Evolutionary conservation across 331 rosid species (phyloP).

Genomic region (Dryas integrifolia): DNA sequence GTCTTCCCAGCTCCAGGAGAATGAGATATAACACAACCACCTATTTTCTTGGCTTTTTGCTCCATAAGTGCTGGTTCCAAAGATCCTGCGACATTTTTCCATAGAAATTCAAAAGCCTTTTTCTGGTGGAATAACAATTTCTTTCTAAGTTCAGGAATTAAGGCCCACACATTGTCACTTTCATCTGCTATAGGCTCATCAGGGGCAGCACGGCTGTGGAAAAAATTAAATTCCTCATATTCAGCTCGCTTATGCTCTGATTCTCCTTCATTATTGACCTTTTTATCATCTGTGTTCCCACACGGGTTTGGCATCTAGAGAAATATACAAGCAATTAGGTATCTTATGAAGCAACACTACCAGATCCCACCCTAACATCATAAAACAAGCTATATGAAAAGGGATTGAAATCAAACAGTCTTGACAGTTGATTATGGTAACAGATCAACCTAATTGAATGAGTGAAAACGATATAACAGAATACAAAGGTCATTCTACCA

Average conservation of each 20-base stretch:
- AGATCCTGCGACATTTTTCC: slow-evolving; percentile 82
- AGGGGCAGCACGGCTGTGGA: slow-evolving; percentile 26
- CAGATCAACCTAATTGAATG: slow-evolving; percentile 2
- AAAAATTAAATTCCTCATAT: slow-evolving; percentile 43
- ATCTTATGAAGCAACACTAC: slow-evolving; percentile 11
- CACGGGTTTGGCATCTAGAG: slow-evolving; percentile 49
- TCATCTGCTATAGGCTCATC: slow-evolving; percentile 47
- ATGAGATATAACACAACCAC: slow-evolving; percentile 96
- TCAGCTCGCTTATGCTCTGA: slow-evolving; percentile 38
- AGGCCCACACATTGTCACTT: slow-evolving; percentile 71
- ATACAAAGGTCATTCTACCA: not conserved
- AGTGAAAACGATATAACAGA: too few species aligned
- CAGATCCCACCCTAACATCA: not conserved
- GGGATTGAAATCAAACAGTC: not conserved
- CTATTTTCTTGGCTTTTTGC: slow-evolving; percentile 46
- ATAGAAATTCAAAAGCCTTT: slow-evolving; percentile 86
- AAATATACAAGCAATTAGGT: slow-evolving; percentile 27
- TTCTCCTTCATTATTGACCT: slow-evolving; percentile 34
- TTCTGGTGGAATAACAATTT: slow-evolving; percentile 80
- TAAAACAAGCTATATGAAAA: not conserved
- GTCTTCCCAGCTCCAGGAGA: slow-evolving; percentile 95
- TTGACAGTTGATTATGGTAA: not conserved
- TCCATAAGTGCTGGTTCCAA: slow-evolving; percentile 55
- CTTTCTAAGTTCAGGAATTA: slow-evolving; percentile 67
- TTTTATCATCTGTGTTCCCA: slow-evolving; percentile 58